Base-by-base conservation (phyloP, 805 yeast species). In the Candida quercuum region DNA sequence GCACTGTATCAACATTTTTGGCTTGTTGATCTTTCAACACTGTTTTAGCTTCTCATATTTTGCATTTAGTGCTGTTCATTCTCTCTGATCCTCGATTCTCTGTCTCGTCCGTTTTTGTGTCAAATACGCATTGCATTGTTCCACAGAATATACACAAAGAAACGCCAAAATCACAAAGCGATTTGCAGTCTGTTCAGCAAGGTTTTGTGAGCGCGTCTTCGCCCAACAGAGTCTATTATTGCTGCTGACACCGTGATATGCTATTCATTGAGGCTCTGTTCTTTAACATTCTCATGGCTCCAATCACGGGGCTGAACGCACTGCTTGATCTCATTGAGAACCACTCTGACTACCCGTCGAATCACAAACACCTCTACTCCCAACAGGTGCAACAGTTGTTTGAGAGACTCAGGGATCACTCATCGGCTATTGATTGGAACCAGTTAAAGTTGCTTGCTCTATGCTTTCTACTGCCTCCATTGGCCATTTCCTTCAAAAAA, bases 261-360 rank as follows among this genome's bases (percentile, higher is more conserved):
- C 18, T 15, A 16, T 25, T 19, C 6, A 17, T 37, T 4, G 40
- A 37, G 14, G 23, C 18, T 18, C 17, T 22, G 17, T 6, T 37
- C 18, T 37, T 37, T 21, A 28, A 27, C 17, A 6, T 32, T 9
- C 14, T 37, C 13, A 33, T 37, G 37, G 19, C 22, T 13, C 36
- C 36, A 4, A 21, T 37, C 15, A 32, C 30, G 2, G 40, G 33
- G 5, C 10, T 28, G 21, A 33, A 37, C 16, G 37, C 37, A 5
- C 11, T 37, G 7, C 12, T 37, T 26, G 40, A 37, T n/a, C 32
- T 37, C 13, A 15, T 37, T 3, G 40, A 32, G 13, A 20, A 33
- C 23, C 15, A 33, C 11, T 21, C 33, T 2, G 40, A 37, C 5
- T 37, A 37, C 16, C 40, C 36, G 13, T 19, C 40, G n/a, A 22